Evolutionary conservation across 352 stramenopile species (phyloP).

Genomic region (Phytopythium chamaehyphon): DNA sequence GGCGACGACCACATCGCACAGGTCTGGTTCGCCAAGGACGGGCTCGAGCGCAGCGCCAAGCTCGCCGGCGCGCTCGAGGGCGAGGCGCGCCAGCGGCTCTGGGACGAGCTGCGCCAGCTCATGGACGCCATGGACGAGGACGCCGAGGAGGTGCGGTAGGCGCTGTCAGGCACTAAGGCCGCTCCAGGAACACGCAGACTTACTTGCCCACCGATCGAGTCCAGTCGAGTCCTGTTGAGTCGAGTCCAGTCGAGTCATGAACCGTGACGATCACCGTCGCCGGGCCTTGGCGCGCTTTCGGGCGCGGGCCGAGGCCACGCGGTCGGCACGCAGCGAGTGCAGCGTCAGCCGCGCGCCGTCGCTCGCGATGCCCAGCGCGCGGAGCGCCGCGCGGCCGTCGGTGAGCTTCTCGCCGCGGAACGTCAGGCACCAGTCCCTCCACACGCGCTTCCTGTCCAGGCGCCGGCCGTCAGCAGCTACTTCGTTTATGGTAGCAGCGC

Average conservation of each 20-base stretch:
- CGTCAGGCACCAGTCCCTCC: constrained; percentile 15
- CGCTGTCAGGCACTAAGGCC: not conserved
- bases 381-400: constrained; percentile 9
- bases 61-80: constrained; percentile 87
- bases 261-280: constrained; percentile 1
- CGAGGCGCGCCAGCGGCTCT: constrained; percentile 71
- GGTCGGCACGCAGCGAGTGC: constrained; percentile 7
- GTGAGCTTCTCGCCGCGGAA: constrained; percentile 9
- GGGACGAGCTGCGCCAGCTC: constrained; percentile 64
- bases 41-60: constrained; percentile 82
- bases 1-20: constrained; percentile 87
- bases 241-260: not conserved
- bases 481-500: not conserved
- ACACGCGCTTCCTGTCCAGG: constrained; percentile 11
- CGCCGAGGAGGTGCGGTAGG: constrained; percentile 63
- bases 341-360: constrained; percentile 10
- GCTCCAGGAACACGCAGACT: not conserved
- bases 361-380: constrained; percentile 3
- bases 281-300: constrained; percentile 1
- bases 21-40: constrained; percentile 89
- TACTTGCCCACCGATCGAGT: not conserved
- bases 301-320: not conserved
- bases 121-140: constrained; percentile 79
- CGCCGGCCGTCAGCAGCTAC: too few species aligned
- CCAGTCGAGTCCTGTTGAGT: not conserved